Evolutionary conservation across 352 stramenopile species (phyloP).

Genomic region (Phytophthora constricta): DNA sequence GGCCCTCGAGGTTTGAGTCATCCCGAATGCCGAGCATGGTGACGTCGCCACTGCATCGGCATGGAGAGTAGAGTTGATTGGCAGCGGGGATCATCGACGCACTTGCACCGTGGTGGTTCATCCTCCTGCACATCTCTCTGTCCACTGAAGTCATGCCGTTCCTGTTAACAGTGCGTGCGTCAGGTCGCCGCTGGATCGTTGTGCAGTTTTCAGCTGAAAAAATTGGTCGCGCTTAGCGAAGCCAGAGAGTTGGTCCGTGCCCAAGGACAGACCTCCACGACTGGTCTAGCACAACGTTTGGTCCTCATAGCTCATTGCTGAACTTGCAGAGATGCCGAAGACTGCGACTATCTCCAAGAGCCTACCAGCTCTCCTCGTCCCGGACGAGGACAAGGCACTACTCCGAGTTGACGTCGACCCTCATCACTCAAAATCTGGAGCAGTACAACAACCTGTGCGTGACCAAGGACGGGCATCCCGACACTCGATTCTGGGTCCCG

Average conservation of each 20-base stretch:
- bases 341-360: slow-evolving; percentile 34
- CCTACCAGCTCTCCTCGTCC: slow-evolving; percentile 36
- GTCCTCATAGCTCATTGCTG: slow-evolving; percentile 16
- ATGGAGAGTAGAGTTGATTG: too few relatives aligned
- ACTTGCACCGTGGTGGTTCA: too few relatives aligned
- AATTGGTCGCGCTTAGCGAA: neutral
- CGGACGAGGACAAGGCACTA: slow-evolving; percentile 26
- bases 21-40: too few relatives aligned
- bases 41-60: too few relatives aligned
- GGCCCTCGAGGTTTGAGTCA: too few relatives aligned
- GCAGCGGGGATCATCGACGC: too few relatives aligned
- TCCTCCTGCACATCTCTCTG: too few relatives aligned
- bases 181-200: slow-evolving; percentile 19
- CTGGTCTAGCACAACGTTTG: neutral
- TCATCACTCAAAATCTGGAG: slow-evolving; percentile 40
- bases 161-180: slow-evolving; percentile 6
- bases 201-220: neutral
- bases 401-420: slow-evolving; percentile 33
- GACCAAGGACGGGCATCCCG: slow-evolving; percentile 36
- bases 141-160: neutral
- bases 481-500: slow-evolving; percentile 35
- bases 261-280: neutral
- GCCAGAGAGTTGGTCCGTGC: neutral
- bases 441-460: slow-evolving; percentile 38
- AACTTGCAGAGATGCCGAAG: slow-evolving; percentile 30